Evolutionary conservation across 371 early-diverging fungal species (phyloP), one percentile per base, ranked within the genome.

Genomic region (Cladochytrium tenue): DNA sequence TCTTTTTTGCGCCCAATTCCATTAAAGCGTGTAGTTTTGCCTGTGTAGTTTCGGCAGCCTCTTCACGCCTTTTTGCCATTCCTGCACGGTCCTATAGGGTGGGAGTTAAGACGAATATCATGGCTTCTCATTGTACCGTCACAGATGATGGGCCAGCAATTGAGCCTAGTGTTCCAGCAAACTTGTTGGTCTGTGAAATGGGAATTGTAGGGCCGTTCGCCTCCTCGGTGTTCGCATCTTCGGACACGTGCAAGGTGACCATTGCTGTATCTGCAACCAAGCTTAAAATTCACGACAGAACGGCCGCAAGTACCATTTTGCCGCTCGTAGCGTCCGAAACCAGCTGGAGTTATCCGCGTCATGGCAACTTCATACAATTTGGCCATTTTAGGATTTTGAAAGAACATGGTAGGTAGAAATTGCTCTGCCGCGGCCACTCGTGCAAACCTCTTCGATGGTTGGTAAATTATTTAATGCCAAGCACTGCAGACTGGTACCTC

Each of bases 1-100:
- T 13, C 43, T 60, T 60, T 35, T 60, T 58, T 58, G 30, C 36
- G 27, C 36, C 60, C 23, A 60, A 26, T 27, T 60, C 36, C 4
- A 60, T 10, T 30, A 60, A 26, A 34, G 33, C 60, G 23, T 60
- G 28, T 25, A 60, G 60, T 15, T 50, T 5, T 27, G 10, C 26
- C 23, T 60, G 33, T 10, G 35, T 26, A 17, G 5, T 43, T 35
- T 60, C 60, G 13, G 33, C 60, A n/a, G 60, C 60, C 43, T 32
- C 60, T 36, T 60, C 43, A 20, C 34, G 28, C 43, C 43, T 60
- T 5, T 60, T 43, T 32, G n/a, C n/a, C n/a, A n/a, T n/a, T 58
- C 17, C 28, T 28, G 56, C 15, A 26, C 25, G 15, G 56, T 25
- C 25, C 26, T 13, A 15, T 13, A 25, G 25, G 15, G 56, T 55